Conservation (phyloP, 2,329 filamentous ascomycete species). For the Aspergillus oerlinghausenensis region DNA sequence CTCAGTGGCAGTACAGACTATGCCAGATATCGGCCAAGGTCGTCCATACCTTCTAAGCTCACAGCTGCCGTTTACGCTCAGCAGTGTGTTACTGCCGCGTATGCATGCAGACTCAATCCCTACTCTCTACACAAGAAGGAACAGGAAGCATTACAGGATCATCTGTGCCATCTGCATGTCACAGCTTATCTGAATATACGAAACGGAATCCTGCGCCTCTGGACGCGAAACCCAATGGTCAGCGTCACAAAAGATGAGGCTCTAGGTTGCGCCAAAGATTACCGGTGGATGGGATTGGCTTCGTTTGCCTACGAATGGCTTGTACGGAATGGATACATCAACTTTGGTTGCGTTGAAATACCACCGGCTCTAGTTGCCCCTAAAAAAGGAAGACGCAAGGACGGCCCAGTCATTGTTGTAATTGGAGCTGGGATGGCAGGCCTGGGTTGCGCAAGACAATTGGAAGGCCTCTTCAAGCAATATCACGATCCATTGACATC, state of each 20-base stretch:
- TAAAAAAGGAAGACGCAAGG: constrained; percentile 41
- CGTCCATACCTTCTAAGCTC: constrained; percentile 76
- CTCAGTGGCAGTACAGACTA: constrained; percentile 27
- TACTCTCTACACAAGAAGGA: constrained; percentile 83
- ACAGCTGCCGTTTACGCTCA: constrained; percentile 75
- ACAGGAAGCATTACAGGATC: constrained; percentile 71
- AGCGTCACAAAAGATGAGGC: constrained; percentile 80
- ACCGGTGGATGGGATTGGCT: constrained; percentile 83
- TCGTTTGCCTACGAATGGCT: constrained; percentile 91
- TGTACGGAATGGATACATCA: constrained; percentile 86
- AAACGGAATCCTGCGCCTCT: constrained; percentile 87
- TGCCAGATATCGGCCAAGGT: constrained; percentile 63
- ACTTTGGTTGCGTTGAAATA: constrained; percentile 86
- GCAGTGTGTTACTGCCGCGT: constrained; percentile 84
- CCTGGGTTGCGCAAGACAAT: constrained; percentile 82
- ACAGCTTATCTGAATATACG: constrained; percentile 94
- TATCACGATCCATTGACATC: constrained; percentile 65
- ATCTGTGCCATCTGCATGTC: constrained; percentile 83
- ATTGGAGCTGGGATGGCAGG: constrained; percentile 94
- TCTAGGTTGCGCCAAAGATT: constrained; percentile 81
- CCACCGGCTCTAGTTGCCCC: constrained; percentile 42
- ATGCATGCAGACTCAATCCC: constrained; percentile 82
- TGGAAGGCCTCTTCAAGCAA: constrained; percentile 80
- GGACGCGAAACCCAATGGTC: constrained; percentile 80
- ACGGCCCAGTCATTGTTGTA: constrained; percentile 71